Percentiles rank a stretch among this genome's conserved stretches.
phyloP scores from a whole-genome alignment of 1,139 yeast genomes.

The Blastobotrys illinoisensis region DNA sequence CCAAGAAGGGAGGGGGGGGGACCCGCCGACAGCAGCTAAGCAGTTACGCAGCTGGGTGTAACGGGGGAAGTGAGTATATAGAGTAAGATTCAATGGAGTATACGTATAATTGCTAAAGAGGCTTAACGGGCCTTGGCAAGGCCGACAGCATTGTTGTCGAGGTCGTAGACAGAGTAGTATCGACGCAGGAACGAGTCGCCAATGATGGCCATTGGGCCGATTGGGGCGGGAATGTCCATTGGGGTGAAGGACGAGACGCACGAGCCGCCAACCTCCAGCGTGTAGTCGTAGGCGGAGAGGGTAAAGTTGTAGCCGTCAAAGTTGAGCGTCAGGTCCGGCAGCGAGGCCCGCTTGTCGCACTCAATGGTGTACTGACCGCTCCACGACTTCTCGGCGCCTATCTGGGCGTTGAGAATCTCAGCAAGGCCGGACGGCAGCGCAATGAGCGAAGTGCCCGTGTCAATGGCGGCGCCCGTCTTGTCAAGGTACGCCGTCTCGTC shows the following conservation, averaged over 20 bases:
- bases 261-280: conserved; percentile 86
- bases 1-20: too few relatives aligned
- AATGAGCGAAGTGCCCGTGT: conserved; percentile 95
- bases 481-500: conserved; percentile 80
- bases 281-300: conserved; percentile 81
- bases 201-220: conserved; percentile 90
- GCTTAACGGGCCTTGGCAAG: conserved; percentile 63
- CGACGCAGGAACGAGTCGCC: conserved; percentile 97
- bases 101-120: not conserved
- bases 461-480: conserved; percentile 92
- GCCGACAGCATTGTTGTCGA: conserved; percentile 87
- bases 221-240: conserved; percentile 95
- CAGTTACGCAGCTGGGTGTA: too few relatives aligned
- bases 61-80: too few relatives aligned
- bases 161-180: conserved; percentile 88
- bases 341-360: conserved; percentile 70
- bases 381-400: conserved; percentile 97
- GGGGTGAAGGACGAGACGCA: conserved; percentile 96
- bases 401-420: conserved; percentile 87
- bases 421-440: conserved; percentile 93
- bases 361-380: conserved; percentile 93
- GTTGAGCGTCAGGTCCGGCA: conserved; percentile 88
- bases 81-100: too few relatives aligned
- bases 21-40: too few relatives aligned
- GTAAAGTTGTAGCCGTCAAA: conserved; percentile 89